Conservation (phyloP, 2,329 filamentous ascomycete species). For the Botrytis medusae region DNA sequence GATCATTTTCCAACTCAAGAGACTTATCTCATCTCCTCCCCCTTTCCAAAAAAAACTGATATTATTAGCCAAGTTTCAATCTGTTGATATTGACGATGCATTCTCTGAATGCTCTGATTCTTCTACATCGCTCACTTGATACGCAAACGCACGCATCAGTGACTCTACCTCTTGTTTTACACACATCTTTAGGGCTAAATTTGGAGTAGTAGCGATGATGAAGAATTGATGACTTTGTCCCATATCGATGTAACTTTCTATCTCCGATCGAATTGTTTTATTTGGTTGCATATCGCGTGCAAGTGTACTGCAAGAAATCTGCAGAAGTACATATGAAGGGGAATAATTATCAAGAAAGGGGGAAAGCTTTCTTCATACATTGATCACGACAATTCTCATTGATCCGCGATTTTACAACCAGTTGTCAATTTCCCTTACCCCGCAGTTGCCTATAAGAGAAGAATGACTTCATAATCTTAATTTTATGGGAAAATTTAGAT, state of each 20-base stretch:
- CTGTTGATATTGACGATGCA: neutral
- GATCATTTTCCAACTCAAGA: neutral
- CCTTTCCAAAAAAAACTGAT: neutral
- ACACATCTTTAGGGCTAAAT: neutral
- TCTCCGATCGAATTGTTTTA: neutral
- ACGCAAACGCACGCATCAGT: neutral
- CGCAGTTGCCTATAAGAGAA: neutral
- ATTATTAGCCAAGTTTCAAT: neutral
- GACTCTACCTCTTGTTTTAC: slow-evolving; percentile 5
- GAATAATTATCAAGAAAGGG: neutral
- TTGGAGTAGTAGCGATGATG: slow-evolving; percentile 27
- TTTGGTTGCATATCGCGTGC: neutral
- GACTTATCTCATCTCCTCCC: neutral
- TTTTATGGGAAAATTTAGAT: neutral
- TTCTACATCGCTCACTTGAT: neutral
- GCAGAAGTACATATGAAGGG: neutral
- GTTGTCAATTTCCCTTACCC: neutral
- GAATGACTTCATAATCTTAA: neutral
- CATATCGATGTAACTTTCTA: slow-evolving; percentile 26
- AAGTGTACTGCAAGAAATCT: neutral
- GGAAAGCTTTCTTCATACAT: neutral
- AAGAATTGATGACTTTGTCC: slow-evolving; percentile 37
- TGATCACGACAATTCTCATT: neutral
- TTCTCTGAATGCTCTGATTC: too few relatives aligned
- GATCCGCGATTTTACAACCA: neutral